phyloP scores from a whole-genome alignment of 2,329 filamentous ascomycete genomes.

The Pochonia chlamydosporia region DNA sequence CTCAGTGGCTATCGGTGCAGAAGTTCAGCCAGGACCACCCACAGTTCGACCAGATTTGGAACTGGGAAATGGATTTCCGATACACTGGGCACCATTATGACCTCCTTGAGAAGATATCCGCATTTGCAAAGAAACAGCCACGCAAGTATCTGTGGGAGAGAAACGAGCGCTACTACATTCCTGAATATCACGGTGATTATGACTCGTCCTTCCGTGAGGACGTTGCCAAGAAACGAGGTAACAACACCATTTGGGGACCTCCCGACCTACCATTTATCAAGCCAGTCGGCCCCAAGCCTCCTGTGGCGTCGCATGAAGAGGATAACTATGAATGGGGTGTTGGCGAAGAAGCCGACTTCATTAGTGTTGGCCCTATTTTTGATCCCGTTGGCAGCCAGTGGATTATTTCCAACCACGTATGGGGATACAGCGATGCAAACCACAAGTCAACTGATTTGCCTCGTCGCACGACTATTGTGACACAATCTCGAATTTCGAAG shows the following conservation, averaged over 20 bases:
- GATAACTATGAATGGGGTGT: conserved; percentile 73
- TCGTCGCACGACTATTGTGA: conserved; percentile 71
- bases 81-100: conserved; percentile 80
- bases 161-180: conserved; percentile 67
- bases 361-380: conserved; percentile 74
- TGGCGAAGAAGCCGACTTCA: conserved; percentile 68
- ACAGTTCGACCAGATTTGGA: conserved; percentile 78
- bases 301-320: conserved; percentile 48
- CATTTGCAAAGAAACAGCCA: conserved; percentile 62
- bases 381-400: conserved; percentile 67
- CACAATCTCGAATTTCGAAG: conserved; percentile 67
- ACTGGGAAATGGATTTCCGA: conserved; percentile 80
- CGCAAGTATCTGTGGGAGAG: conserved; percentile 70
- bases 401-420: conserved; percentile 63
- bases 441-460: conserved; percentile 53
- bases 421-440: conserved; percentile 53
- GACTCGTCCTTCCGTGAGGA: conserved; percentile 59
- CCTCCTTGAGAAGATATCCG: conserved; percentile 59
- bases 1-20: conserved; percentile 68
- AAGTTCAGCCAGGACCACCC: conserved; percentile 71
- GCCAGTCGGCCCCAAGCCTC: conserved; percentile 59
- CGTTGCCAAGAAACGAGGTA: conserved; percentile 48
- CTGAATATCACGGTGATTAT: conserved; percentile 60
- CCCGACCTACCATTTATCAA: conserved; percentile 52
- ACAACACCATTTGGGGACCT: conserved; percentile 62